These are phyloP conservation scores for Elongisporangium prolatum DNA, from an alignment of 352 stramenopile genomes.

Conservation along the genomic window DNA sequence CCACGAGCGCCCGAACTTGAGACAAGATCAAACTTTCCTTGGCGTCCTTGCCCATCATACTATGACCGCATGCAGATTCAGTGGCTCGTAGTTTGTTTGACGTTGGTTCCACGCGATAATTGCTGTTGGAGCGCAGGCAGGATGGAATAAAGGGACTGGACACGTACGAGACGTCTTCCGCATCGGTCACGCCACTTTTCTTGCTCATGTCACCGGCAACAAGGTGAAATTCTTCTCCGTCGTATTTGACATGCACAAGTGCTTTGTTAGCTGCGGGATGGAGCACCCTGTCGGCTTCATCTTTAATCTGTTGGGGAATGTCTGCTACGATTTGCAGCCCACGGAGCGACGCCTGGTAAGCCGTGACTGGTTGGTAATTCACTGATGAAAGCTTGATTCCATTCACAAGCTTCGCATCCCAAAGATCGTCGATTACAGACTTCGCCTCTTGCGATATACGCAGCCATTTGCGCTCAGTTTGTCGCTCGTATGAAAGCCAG, in stretches of 20 bases:
- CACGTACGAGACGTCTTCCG: conserved; percentile 97
- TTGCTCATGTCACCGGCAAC: conserved; percentile 32
- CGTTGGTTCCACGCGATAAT: conserved; percentile 86
- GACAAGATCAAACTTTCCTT: conserved; percentile 95
- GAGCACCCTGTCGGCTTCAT: conserved; percentile 46
- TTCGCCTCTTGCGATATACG: conserved; percentile 95
- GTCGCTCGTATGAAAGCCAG: conserved; percentile 87
- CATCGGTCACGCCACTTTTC: conserved; percentile 93
- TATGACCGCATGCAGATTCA: conserved; percentile 83
- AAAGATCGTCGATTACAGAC: conserved; percentile 94
- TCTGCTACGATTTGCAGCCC: conserved; percentile 87
- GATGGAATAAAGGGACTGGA: conserved; percentile 95
- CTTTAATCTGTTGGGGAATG: conserved; percentile 75
- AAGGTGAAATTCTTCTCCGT: conserved; percentile 73
- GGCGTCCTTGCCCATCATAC: conserved; percentile 91
- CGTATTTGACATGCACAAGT: conserved; percentile 51
- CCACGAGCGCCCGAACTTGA: conserved; percentile 94
- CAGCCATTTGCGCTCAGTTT: conserved; percentile 77
- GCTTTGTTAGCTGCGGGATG: conserved; percentile 5
- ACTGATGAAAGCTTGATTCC: conserved; percentile 91
- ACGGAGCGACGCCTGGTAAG: conserved; percentile 92
- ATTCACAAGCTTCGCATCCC: conserved; percentile 94
- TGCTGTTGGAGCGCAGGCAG: conserved; percentile 92
- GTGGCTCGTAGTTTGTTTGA: conserved; percentile 91
- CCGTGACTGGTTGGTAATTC: conserved; percentile 94